Conservation (phyloP, 2,329 filamentous ascomycete genomes). For the Colletotrichum truncatum region DNA sequence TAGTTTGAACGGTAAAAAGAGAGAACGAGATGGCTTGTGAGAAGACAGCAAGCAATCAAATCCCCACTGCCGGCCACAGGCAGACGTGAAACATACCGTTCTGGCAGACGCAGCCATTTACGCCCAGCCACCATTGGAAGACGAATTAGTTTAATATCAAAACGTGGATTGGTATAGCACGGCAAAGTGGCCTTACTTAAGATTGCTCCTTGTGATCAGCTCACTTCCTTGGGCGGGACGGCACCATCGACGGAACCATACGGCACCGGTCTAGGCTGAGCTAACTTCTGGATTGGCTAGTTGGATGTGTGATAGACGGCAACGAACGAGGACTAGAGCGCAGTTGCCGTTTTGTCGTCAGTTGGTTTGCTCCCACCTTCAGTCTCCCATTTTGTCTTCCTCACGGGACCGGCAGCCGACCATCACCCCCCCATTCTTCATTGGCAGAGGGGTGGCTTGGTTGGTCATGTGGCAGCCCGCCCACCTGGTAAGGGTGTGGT, state of each 20-base stretch:
- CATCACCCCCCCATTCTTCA: not conserved
- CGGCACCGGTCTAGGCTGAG: not conserved
- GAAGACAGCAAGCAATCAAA: too few relatives aligned
- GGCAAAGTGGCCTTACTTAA: not conserved
- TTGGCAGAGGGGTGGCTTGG: not conserved
- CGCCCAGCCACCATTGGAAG: not conserved
- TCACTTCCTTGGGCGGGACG: not conserved
- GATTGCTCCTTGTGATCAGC: constrained; percentile 8
- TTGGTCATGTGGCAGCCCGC: constrained; percentile 18
- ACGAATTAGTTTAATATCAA: not conserved
- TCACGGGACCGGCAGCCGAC: constrained; percentile 9
- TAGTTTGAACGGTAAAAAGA: too few relatives aligned
- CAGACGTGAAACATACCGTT: too few relatives aligned
- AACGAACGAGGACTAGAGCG: not conserved
- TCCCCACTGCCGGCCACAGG: too few relatives aligned
- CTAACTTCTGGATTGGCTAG: not conserved
- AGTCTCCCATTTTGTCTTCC: not conserved
- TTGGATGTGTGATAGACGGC: not conserved
- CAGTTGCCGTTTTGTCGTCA: not conserved
- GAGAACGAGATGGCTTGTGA: too few relatives aligned
- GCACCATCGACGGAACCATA: not conserved
- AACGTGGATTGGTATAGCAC: not conserved
- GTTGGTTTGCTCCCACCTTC: not conserved
- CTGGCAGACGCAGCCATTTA: too few relatives aligned
- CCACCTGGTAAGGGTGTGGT: constrained; percentile 16